These are phyloP conservation scores for Leccinum fibrillosum DNA, from an alignment of 768 basidiomycete species.

Conservation along the genomic window DNA sequence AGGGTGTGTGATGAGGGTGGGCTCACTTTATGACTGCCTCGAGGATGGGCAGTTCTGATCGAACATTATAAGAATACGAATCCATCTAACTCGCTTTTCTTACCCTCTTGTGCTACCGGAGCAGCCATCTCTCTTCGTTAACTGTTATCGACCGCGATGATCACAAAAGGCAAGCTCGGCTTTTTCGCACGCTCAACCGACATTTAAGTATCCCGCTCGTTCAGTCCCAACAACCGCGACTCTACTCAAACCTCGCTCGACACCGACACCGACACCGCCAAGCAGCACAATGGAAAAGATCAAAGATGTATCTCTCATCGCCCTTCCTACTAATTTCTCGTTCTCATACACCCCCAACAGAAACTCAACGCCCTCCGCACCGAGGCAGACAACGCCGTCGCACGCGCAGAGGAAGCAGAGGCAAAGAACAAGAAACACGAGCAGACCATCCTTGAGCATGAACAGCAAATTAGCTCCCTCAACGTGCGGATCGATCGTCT, in stretches of 20 bases:
- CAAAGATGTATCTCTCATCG: slow-evolving; percentile 34
- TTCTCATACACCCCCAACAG: slow-evolving; percentile 33
- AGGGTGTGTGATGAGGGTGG: slow-evolving; percentile 15
- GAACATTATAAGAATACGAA: slow-evolving; percentile 16
- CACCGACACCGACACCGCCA: slow-evolving; percentile 2
- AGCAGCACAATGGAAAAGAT: slow-evolving; percentile 44
- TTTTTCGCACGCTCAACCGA: slow-evolving; percentile 34
- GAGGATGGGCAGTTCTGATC: slow-evolving; percentile 84
- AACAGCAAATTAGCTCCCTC: slow-evolving; percentile 84
- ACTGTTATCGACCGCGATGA: slow-evolving; percentile 21
- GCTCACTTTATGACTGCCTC: slow-evolving; percentile 87
- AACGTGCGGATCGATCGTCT: slow-evolving; percentile 62
- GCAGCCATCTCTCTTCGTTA: slow-evolving; percentile 48
- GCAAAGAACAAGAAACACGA: slow-evolving; percentile 75
- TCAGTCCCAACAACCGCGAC: slow-evolving; percentile 13
- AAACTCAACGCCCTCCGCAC: slow-evolving; percentile 73
- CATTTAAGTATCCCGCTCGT: slow-evolving; percentile 17
- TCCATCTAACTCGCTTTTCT: not conserved
- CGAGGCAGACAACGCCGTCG: slow-evolving; percentile 80
- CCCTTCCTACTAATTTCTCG: not conserved
- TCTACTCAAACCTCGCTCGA: slow-evolving; percentile 6
- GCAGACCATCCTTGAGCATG: slow-evolving; percentile 71
- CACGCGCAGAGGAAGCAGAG: slow-evolving; percentile 87
- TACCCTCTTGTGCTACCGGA: slow-evolving; percentile 80
- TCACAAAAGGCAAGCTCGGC: slow-evolving; percentile 31